Evolutionary conservation across 2,329 filamentous ascomycete genomes (phyloP), one percentile per base, ranked within the genome.

Genomic region (Whalleya microplaca): DNA sequence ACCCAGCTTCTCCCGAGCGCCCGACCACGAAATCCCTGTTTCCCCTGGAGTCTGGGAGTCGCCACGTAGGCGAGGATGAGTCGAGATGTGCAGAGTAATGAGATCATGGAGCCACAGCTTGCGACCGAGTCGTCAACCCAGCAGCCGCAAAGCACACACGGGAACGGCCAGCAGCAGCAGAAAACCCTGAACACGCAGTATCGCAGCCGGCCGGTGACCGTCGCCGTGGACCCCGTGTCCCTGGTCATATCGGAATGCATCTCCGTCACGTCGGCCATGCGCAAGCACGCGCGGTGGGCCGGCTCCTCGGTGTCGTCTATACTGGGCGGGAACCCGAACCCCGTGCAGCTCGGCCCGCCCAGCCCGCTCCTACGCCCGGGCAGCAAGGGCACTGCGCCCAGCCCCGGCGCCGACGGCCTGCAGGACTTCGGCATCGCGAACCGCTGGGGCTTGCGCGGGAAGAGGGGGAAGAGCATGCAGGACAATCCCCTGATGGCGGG

Each of bases 231-330:
- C 69, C 92, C 93, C 1, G 88, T 96, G 55, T 93, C 92, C 47
- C 80, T 99, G 67, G 92, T 99, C 64, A 96, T 96, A 62, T 96
- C 94, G 75, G 95, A 99, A 87, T 99, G 95, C 75, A 98, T 98
- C 72, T 94, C 93, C 45, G 94, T 99, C 77, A 98, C 95, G 14
- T 97, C 94, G 61, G 92, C 93, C 59, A 97, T 99, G 84, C 93
- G 96, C 70, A 99, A 99, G 78, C 89, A 97, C 84, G 90, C 92
- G 63, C 90, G 95, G 64, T 98, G 94, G 82, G 92, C 92, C 46
- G 93, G 98, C 73, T 96, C 93, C 12, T 97, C 93, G 4, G 95
- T 99, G 44, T 92, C 95, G 40, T 94, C 94, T 51, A 99, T 99
- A 59, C 82, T 99, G 29, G 95, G 95, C 48, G 92, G 92, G 63